These are phyloP conservation scores for Wickerhamiella occidentalis DNA, from an alignment of 805 yeast species.

Conservation along the genomic window DNA sequence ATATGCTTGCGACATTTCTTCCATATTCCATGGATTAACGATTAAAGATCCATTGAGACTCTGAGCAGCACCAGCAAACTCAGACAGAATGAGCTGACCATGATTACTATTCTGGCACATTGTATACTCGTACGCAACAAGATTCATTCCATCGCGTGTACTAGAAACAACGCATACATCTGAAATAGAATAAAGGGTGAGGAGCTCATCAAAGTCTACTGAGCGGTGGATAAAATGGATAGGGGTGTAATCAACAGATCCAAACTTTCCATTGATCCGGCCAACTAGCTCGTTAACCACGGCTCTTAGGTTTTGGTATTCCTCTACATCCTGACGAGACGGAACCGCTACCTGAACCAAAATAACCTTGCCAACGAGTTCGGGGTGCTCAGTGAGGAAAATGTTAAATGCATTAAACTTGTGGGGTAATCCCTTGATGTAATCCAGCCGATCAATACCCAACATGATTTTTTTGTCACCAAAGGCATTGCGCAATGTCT, in stretches of 20 bases:
- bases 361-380: constrained; percentile 95
- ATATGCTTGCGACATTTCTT: constrained; percentile 77
- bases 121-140: constrained; percentile 90
- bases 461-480: constrained; percentile 74
- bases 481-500: constrained; percentile 52
- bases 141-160: constrained; percentile 97
- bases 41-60: constrained; percentile 85
- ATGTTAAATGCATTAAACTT: constrained; percentile 93
- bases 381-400: constrained; percentile 84
- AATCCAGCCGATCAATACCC: constrained; percentile 93
- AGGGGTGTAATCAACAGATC: constrained; percentile 95
- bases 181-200: constrained; percentile 69
- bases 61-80: constrained; percentile 99
- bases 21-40: constrained; percentile 98
- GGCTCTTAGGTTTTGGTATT: constrained; percentile 84
- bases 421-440: constrained; percentile 97
- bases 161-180: constrained; percentile 90
- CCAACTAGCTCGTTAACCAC: constrained; percentile 95
- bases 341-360: constrained; percentile 96
- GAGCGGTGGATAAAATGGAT: constrained; percentile 93
- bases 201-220: constrained; percentile 80
- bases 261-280: constrained; percentile 88
- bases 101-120: constrained; percentile 83
- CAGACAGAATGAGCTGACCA: constrained; percentile 80
- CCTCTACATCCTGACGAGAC: constrained; percentile 95